Evolutionary conservation across 192 early-diverging fungal genomes (phyloP).

Genomic region (Fimicolochytrium jonesii): DNA sequence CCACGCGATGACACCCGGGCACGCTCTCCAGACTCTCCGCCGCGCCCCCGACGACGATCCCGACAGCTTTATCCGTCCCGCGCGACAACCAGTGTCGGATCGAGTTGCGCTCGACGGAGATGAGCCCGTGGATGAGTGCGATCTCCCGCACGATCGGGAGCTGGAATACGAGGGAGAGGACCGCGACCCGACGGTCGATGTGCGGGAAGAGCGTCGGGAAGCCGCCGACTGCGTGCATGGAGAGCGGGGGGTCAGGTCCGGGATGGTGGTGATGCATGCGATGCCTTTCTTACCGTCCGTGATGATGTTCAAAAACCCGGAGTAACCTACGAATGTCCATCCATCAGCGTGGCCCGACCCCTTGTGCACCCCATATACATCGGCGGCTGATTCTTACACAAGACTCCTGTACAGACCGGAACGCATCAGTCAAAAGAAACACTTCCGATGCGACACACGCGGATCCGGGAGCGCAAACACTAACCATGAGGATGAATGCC

Average conservation of each 20-base stretch:
- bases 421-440: background rate
- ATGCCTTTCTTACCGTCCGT: no score
- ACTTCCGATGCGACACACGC: background rate
- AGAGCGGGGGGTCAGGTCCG: no score
- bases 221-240: conserved; percentile 13
- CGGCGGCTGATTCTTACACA: background rate
- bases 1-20: conserved; percentile 25
- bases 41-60: conserved; percentile 33
- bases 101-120: conserved; percentile 10
- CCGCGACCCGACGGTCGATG: conserved; percentile 10
- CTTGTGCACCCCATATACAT: background rate
- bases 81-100: conserved; percentile 8
- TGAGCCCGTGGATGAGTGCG: conserved; percentile 18
- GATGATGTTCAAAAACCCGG: conserved; percentile 1
- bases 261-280: no score
- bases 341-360: no score
- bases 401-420: background rate
- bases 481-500: conserved; percentile 1
- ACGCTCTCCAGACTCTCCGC: conserved; percentile 22
- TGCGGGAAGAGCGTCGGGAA: conserved; percentile 14
- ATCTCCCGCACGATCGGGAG: conserved; percentile 25
- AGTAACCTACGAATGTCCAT: background rate
- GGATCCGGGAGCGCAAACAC: background rate
- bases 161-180: conserved; percentile 13
- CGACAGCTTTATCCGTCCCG: conserved; percentile 16